Conservation (phyloP, 306 rosid species). For the Canavalia ensiformis region DNA sequence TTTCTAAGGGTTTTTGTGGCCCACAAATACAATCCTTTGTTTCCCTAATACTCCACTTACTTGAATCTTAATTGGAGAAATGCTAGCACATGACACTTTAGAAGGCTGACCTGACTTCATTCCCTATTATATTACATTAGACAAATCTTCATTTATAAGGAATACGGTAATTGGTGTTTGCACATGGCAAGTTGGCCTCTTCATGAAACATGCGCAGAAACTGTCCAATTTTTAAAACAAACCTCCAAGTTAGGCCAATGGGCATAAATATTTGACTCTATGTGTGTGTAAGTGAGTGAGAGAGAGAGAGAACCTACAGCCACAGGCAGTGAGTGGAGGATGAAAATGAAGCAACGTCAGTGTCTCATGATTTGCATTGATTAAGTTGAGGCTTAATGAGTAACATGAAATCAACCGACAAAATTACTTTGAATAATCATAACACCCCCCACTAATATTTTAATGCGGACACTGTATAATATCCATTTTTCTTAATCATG, state of each 20-base stretch:
- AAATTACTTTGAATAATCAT: constrained; percentile 50
- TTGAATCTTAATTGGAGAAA: constrained; percentile 7
- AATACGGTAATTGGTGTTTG: constrained; percentile 16
- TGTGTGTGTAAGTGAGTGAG: background rate
- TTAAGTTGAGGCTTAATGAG: constrained; percentile 46
- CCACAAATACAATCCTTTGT: constrained; percentile 19
- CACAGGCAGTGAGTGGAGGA: constrained; percentile 11
- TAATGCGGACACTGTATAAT: background rate
- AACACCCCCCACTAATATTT: constrained; percentile 39
- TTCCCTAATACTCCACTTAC: background rate
- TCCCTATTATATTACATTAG: background rate
- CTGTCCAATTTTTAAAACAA: background rate
- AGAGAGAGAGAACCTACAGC: background rate
- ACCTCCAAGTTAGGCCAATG: constrained; percentile 21
- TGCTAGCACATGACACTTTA: constrained; percentile 36
- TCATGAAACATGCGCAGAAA: constrained; percentile 41
- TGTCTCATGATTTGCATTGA: constrained; percentile 62
- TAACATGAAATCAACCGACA: constrained; percentile 56
- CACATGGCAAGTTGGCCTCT: constrained; percentile 55
- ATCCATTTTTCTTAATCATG: constrained; percentile 43
- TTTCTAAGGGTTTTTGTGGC: background rate
- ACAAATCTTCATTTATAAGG: constrained; percentile 35
- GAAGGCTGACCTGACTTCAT: constrained; percentile 30
- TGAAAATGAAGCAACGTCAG: constrained; percentile 36
- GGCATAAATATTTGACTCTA: background rate